Conservation (phyloP, 2,329 filamentous ascomycete species). For the Fusarium tupiense region DNA sequence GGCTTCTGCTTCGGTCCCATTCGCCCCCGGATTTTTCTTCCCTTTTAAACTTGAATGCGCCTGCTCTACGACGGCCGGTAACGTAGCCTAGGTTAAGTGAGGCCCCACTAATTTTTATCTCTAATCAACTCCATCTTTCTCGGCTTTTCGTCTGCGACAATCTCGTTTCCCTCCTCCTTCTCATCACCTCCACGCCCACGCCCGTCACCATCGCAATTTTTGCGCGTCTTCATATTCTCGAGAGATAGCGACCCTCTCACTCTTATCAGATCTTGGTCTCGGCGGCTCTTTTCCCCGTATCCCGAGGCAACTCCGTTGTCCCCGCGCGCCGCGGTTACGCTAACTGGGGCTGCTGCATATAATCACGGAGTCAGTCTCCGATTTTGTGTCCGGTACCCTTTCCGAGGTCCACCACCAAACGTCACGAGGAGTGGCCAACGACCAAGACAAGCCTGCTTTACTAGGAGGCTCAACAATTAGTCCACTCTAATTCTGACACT, state of each 20-base stretch:
- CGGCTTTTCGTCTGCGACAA: conserved; percentile 18
- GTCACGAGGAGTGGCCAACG: conserved; percentile 29
- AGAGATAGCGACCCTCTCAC: neutral
- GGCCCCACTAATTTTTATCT: conserved; percentile 28
- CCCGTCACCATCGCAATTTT: conserved; percentile 2
- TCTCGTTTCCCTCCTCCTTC: neutral
- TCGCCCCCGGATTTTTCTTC: conserved; percentile 45
- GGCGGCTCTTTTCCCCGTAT: conserved; percentile 18
- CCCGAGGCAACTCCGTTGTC: conserved; percentile 37
- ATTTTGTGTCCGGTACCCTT: conserved; percentile 34
- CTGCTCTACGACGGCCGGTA: neutral
- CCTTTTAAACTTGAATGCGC: conserved; percentile 25
- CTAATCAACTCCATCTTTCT: conserved; percentile 32
- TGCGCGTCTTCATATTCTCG: neutral
- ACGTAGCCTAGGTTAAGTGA: conserved; percentile 1
- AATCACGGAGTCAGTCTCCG: conserved; percentile 36
- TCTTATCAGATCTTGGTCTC: neutral
- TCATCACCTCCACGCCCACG: conserved; percentile 7
- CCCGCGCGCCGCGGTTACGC: conserved; percentile 32
- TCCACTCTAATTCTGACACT: conserved; percentile 10
- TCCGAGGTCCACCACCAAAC: conserved; percentile 35
- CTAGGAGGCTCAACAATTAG: conserved; percentile 16
- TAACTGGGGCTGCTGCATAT: conserved; percentile 35
- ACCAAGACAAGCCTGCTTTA: conserved; percentile 1
- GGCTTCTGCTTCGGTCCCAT: conserved; percentile 28